Evolutionary conservation across 495 filamentous ascomycete species (phyloP).

Genomic region (Neurospora sp.): DNA sequence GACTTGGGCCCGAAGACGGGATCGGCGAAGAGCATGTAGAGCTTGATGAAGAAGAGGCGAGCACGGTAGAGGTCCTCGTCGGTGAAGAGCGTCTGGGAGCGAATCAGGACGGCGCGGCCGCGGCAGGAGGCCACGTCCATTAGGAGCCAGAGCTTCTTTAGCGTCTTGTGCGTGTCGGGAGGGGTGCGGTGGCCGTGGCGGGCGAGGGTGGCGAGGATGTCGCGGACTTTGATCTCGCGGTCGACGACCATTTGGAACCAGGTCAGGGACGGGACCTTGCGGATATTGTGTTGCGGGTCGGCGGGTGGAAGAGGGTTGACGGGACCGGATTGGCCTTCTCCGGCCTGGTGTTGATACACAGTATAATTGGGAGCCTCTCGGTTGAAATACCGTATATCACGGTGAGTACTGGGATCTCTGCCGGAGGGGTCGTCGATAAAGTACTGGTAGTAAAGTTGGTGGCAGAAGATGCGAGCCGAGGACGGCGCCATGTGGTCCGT

Average conservation of each 20-base stretch:
- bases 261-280: slow-evolving; percentile 16
- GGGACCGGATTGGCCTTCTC: slow-evolving; percentile 1
- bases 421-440: slow-evolving; percentile 39
- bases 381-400: slow-evolving; percentile 6
- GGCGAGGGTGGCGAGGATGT: slow-evolving; percentile 46
- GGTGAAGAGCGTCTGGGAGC: slow-evolving; percentile 37
- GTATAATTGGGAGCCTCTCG: not conserved
- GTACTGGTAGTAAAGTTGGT: slow-evolving; percentile 38
- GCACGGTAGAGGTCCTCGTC: slow-evolving; percentile 44
- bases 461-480: slow-evolving; percentile 40
- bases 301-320: not conserved
- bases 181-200: slow-evolving; percentile 44
- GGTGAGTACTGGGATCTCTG: slow-evolving; percentile 12
- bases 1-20: slow-evolving; percentile 32
- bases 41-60: slow-evolving; percentile 50
- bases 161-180: slow-evolving; percentile 21
- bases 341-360: not conserved
- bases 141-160: slow-evolving; percentile 57
- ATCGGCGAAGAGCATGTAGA: slow-evolving; percentile 49
- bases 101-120: slow-evolving; percentile 39
- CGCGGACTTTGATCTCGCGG: slow-evolving; percentile 25
- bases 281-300: slow-evolving; percentile 4
- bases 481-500: slow-evolving; percentile 28
- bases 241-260: slow-evolving; percentile 22
- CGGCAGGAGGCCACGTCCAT: slow-evolving; percentile 48